Percentiles rank a stretch among this genome's conserved stretches.
Evolutionary conservation across 768 basidiomycete genomes (phyloP).

Genomic region (Suillus occidentalis): DNA sequence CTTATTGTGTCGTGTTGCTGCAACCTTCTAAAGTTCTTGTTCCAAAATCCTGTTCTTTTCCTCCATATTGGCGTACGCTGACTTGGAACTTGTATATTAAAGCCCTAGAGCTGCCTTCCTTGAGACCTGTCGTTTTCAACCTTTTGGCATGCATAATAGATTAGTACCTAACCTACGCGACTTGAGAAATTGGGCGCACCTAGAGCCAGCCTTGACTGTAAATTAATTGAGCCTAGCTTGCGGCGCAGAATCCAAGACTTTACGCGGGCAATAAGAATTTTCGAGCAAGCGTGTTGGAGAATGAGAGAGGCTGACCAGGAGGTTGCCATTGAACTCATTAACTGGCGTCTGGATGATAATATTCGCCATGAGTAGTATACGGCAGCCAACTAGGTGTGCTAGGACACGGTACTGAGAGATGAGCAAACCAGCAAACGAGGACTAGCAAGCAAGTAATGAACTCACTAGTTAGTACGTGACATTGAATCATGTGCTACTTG

Average conservation of each 20-base stretch:
- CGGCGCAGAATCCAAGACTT: not conserved
- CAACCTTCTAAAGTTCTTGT: conserved; percentile 1
- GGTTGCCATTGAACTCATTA: not conserved
- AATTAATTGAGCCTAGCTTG: not conserved
- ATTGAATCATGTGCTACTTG: not conserved
- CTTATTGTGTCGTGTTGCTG: not conserved
- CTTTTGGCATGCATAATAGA: not conserved
- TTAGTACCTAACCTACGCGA: not conserved
- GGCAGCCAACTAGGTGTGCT: not conserved
- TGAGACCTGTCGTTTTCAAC: not conserved
- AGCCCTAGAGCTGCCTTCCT: not conserved
- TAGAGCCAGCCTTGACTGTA: not conserved
- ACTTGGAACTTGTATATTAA: not conserved
- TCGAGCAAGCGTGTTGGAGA: not conserved
- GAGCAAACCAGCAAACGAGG: not conserved
- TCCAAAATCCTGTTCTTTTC: not conserved
- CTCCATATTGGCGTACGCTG: not conserved
- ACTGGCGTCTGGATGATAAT: too few relatives aligned
- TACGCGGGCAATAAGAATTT: not conserved
- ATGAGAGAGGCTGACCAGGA: not conserved
- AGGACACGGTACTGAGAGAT: not conserved
- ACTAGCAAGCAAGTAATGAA: not conserved
- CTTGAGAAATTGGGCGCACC: not conserved
- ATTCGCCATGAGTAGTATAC: not conserved
- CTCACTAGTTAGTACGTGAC: too few relatives aligned